Evolutionary conservation across 306 rosid genomes (phyloP), one percentile per base, ranked within the genome.

Genomic region (Senna tora): DNA sequence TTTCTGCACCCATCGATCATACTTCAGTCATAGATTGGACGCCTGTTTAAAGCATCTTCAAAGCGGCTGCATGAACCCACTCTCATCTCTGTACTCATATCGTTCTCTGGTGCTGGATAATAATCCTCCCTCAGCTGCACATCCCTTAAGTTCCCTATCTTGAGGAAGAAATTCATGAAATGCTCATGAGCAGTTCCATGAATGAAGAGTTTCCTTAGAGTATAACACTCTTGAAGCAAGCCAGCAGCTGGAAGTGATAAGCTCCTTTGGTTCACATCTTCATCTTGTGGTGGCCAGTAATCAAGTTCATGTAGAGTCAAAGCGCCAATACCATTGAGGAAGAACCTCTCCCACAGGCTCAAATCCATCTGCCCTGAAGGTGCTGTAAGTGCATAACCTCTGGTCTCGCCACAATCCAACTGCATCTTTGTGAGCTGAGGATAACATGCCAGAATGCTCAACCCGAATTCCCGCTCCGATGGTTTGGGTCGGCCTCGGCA

Each of bases 261-360:
- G 55, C 97, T 85, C 80, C 98, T 81, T 77, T 87, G 97, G 80
- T 90, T 90, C 42, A 93, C 88, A 34, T 85, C 96, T 79, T 76
- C 80, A 74, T 93, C 98, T 65, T 90, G 97, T 7, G 97, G 97
- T 9, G 98, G 97, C 98, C 98, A 93, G 70, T 90, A 93, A 79
- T 87, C 87, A 36, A 90, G 96, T 50, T 87, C 96, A 14, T 71
- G 51, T 2, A 93, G 87, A 53, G 85, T 79, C 77, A 93, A 65
- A 57, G 75, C 53, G 39, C 84, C 84, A n/a, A 93, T 80, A 7
- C 96, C 93, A 74, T 74, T 84, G 32, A 93, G 81, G 75, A 88
- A 85, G 79, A 93, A 90, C 77, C 98, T 90, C 84, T 93, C 98
- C 97, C 98, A 90, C 67, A 87, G 79, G 74, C 93, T 90, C 76